Percentiles rank a stretch among this genome's conserved stretches.
Conservation (phyloP, 2,329 filamentous ascomycete genomes). For the Pseudocercospora musae region DNA sequence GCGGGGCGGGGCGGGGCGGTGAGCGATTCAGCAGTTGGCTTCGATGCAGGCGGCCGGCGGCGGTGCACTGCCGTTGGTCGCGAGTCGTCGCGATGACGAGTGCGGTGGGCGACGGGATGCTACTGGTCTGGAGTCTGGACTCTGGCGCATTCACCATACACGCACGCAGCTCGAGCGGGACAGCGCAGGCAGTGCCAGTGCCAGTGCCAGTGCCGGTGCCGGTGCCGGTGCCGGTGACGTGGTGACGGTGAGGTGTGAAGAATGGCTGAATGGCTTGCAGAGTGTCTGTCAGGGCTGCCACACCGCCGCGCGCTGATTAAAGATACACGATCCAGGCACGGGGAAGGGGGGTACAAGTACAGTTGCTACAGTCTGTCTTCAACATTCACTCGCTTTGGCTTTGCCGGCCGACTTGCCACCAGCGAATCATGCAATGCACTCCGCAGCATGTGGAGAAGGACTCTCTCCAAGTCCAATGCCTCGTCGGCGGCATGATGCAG, state of each 20-base stretch:
- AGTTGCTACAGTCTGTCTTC: too few relatives aligned
- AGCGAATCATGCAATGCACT: not conserved
- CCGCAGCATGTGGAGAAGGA: not conserved
- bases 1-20: constrained; percentile 8
- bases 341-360: not conserved
- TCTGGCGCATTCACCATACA: constrained; percentile 7
- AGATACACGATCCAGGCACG: not conserved
- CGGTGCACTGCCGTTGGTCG: constrained; percentile 10
- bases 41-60: constrained; percentile 5
- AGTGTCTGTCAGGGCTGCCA: not conserved
- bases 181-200: not conserved
- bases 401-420: not conserved
- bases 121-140: constrained; percentile 4
- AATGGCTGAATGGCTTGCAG: not conserved
- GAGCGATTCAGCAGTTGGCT: constrained; percentile 11
- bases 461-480: too few relatives aligned
- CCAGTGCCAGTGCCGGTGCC: too few relatives aligned
- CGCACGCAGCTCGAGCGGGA: not conserved
- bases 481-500: not conserved
- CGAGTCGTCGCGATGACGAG: constrained; percentile 12
- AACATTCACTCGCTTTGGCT: not conserved
- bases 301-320: not conserved
- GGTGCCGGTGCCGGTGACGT: too few relatives aligned
- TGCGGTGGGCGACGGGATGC: not conserved
- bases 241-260: not conserved